Conservation (phyloP, 306 rosid species). For the Fagus crenata region DNA sequence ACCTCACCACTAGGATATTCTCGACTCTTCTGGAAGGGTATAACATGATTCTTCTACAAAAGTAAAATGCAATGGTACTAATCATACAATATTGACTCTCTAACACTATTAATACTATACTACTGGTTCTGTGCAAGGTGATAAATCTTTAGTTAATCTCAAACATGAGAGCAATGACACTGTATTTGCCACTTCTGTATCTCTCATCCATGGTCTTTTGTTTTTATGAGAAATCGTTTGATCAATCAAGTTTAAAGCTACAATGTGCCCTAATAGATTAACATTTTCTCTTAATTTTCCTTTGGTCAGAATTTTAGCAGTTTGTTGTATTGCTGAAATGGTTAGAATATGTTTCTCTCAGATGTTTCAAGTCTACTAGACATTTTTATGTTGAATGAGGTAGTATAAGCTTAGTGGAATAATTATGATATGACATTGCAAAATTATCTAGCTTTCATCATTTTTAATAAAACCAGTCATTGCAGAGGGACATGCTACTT, state of each 20-base stretch:
- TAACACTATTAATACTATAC: no score
- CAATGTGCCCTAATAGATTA: not conserved
- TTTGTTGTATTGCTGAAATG: not conserved
- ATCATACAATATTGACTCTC: no score
- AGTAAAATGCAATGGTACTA: no score
- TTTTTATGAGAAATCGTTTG: not conserved
- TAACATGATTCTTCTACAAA: no score
- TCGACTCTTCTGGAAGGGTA: no score
- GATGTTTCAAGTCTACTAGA: not conserved
- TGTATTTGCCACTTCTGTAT: not conserved
- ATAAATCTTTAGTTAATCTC: not conserved
- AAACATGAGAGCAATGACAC: not conserved
- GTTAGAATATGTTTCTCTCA: not conserved
- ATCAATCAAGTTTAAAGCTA: not conserved
- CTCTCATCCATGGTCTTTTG: not conserved
- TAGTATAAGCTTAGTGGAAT: not conserved
- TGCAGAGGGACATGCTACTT: not conserved
- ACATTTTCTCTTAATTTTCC: not conserved
- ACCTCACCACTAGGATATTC: no score
- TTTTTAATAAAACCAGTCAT: not conserved
- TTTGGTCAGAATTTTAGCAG: not conserved
- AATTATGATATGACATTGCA: not conserved
- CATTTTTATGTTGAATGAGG: not conserved
- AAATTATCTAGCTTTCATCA: not conserved
- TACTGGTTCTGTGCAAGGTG: no score